Conservation (phyloP, 73 alveolate species). For the Urostyla sp. region DNA sequence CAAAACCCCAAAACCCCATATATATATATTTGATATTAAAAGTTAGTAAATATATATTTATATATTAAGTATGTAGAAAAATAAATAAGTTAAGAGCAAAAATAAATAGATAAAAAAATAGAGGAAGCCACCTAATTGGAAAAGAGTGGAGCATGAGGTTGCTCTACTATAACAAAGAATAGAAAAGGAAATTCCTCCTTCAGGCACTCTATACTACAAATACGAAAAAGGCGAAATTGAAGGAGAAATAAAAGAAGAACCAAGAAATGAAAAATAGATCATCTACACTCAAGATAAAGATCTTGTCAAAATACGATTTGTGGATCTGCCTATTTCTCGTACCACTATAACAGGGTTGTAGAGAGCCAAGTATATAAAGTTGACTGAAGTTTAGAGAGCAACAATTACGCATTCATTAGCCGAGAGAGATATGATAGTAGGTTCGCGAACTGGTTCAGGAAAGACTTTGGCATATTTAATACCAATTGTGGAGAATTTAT, state of each 20-base stretch:
- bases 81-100: slow-evolving; percentile 7
- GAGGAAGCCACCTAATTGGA: slow-evolving; percentile 50
- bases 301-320: slow-evolving; percentile 77
- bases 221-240: slow-evolving; percentile 11
- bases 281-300: slow-evolving; percentile 57
- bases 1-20: too few species aligned
- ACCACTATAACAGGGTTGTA: slow-evolving; percentile 73
- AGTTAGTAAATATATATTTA: too few species aligned
- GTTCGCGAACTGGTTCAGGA: slow-evolving; percentile 95
- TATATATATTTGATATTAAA: too few species aligned
- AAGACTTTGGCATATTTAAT: slow-evolving; percentile 83
- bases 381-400: slow-evolving; percentile 95
- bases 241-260: neutral
- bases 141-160: slow-evolving; percentile 20
- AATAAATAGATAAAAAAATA: slow-evolving; percentile 7
- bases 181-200: slow-evolving; percentile 30
- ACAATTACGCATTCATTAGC: slow-evolving; percentile 91
- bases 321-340: slow-evolving; percentile 82
- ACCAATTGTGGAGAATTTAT: slow-evolving; percentile 83
- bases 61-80: too few species aligned
- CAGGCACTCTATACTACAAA: slow-evolving; percentile 36
- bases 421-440: slow-evolving; percentile 90
- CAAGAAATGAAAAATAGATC: neutral
- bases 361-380: slow-evolving; percentile 81
- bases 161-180: slow-evolving; percentile 12